Evolutionary conservation across 257 asterid species (phyloP), one percentile per base, ranked within the genome.

Genomic region (Gynochthodes officinalis): DNA sequence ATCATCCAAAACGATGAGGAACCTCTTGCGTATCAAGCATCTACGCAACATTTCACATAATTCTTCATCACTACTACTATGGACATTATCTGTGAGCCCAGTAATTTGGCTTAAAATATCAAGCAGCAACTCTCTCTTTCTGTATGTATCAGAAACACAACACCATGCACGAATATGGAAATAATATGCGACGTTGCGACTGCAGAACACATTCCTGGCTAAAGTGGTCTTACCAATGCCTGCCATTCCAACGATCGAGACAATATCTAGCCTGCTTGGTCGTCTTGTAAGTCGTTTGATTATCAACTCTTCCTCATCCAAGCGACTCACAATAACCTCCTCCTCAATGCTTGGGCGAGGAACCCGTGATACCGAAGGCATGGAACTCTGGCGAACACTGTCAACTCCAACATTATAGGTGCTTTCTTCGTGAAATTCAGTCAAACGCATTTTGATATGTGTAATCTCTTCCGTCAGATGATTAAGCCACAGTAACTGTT

Each of bases 1-100:
- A 35, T 69, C 73, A 50, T 69, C 73, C 63, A 69, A 18, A 23
- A 69, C 48, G n/a, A 69, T 69, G 2, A 69, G 64, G 40, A 50
- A 69, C 14, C 61, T 42, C 1, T n/a, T 37, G 16, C 9, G 0
- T 21, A 14, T 30, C 61, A 69, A 11, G 14, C 25, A 4, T 67
- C 27, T 42, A 13, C 19, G 21, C 75, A 57, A 42, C 75, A 54
- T 6, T 0, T 7, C 1, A 2, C 40, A 43, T 19, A 70, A n/a
- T 13, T 70, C 75, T 55, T 55, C 75, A 23, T 39, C 28, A 5
- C 43, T 18, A 67, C 55, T 39, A 7, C n/a, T 13, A 44, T n/a
- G 54, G 11, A 7, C 7, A 6, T 58, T 37, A 27, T 57, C 75
- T 2, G 23, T 55, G 13, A 40, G 25, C 15, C 7, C 43, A 7